phyloP scores from a whole-genome alignment of 1,284 basidiomycete genomes.

The Rhodotorula glutinis region DNA sequence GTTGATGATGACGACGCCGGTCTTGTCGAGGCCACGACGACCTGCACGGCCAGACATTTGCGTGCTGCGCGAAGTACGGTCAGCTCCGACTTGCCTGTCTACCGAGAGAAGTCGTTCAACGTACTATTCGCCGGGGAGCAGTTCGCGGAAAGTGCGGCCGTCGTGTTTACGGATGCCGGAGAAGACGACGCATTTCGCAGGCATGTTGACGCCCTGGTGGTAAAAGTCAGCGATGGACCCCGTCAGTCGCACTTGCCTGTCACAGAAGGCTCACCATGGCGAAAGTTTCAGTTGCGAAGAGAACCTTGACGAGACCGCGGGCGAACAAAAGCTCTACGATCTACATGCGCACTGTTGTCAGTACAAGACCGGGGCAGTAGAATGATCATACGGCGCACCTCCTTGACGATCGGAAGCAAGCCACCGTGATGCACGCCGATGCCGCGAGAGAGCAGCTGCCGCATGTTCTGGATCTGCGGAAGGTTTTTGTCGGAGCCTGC shows the following conservation, averaged over 20 bases:
- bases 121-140: constrained; percentile 50
- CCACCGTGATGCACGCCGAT: constrained; percentile 98
- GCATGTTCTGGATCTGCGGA: constrained; percentile 92
- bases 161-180: constrained; percentile 95
- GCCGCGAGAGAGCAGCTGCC: constrained; percentile 83
- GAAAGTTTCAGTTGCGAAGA: constrained; percentile 99
- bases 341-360: constrained; percentile 49
- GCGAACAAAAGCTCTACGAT: constrained; percentile 96
- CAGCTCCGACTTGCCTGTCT: rapidly evolving
- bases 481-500: constrained; percentile 83
- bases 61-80: constrained; percentile 53
- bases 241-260: background rate
- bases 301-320: constrained; percentile 89
- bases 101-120: background rate
- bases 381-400: too few species aligned
- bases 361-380: too few species aligned
- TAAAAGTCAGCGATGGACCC: background rate
- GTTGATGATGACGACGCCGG: constrained; percentile 92
- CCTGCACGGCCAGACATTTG: constrained; percentile 99
- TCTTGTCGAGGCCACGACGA: constrained; percentile 88
- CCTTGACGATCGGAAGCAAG: constrained; percentile 92
- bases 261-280: constrained; percentile 70
- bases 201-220: constrained; percentile 96
- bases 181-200: constrained; percentile 94
- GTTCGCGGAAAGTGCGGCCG: constrained; percentile 81